Conservation (phyloP, 1,284 basidiomycete species). For the Porodaedalea pini region DNA sequence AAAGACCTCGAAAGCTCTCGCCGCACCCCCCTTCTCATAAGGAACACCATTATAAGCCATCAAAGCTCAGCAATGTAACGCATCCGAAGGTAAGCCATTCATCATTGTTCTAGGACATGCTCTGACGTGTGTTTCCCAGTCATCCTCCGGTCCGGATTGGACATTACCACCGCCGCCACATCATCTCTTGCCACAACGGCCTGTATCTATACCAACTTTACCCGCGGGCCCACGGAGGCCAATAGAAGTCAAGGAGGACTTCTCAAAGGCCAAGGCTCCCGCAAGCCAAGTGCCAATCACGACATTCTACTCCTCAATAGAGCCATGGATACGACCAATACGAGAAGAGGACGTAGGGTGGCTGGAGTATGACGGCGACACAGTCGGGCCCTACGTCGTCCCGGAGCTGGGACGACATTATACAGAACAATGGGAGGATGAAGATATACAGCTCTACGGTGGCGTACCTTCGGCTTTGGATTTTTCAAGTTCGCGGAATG, state of each 20-base stretch:
- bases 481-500: constrained; percentile 31
- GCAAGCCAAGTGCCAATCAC: constrained; percentile 60
- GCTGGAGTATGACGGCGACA: constrained; percentile 83
- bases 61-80: constrained; percentile 39
- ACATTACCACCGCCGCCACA: constrained; percentile 42
- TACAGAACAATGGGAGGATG: constrained; percentile 87
- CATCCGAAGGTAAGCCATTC: constrained; percentile 45
- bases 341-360: constrained; percentile 91
- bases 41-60: constrained; percentile 42
- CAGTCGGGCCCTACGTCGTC: constrained; percentile 81
- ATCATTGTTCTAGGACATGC: neutral
- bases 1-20: constrained; percentile 55
- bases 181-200: constrained; percentile 60
- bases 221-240: constrained; percentile 75
- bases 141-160: constrained; percentile 52
- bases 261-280: constrained; percentile 72
- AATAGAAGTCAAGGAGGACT: constrained; percentile 81
- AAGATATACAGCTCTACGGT: constrained; percentile 63
- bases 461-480: constrained; percentile 40
- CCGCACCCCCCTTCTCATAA: constrained; percentile 46
- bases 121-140: constrained; percentile 29
- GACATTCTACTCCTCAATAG: constrained; percentile 82
- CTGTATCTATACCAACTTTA: constrained; percentile 40
- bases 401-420: constrained; percentile 89
- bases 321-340: constrained; percentile 81